A percentile compares a stretch with the other conserved stretches of the same genome.
These are phyloP conservation scores for Phlyctochytrium arcticum DNA, from an alignment of 192 early-diverging fungal genomes.

Conservation along the genomic window DNA sequence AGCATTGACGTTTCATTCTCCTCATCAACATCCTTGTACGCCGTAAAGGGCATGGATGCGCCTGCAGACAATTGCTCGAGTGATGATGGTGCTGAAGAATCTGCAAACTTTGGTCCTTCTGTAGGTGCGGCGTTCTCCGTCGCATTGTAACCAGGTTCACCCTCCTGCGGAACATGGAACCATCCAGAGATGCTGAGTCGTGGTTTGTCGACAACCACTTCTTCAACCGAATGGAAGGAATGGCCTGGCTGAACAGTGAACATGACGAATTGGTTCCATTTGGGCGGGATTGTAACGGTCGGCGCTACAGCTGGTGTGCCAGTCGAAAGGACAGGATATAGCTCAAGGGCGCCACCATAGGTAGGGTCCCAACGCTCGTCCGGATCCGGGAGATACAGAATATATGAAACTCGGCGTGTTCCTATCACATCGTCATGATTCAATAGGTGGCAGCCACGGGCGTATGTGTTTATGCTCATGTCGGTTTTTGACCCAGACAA, in stretches of 20 bases:
- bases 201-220: slow-evolving; percentile 55
- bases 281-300: slow-evolving; percentile 48
- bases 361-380: slow-evolving; percentile 58
- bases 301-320: slow-evolving; percentile 62
- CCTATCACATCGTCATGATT: slow-evolving; percentile 83
- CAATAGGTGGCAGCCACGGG: slow-evolving; percentile 67
- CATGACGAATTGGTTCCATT: slow-evolving; percentile 76
- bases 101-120: too few species aligned
- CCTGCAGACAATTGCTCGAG: slow-evolving; percentile 44
- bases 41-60: slow-evolving; percentile 16
- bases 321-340: slow-evolving; percentile 61
- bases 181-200: slow-evolving; percentile 68
- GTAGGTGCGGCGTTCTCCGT: slow-evolving; percentile 40
- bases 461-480: slow-evolving; percentile 72
- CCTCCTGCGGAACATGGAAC: slow-evolving; percentile 74
- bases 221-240: slow-evolving; percentile 76
- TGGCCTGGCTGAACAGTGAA: slow-evolving; percentile 77
- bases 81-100: slow-evolving; percentile 56
- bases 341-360: slow-evolving; percentile 71
- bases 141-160: slow-evolving; percentile 58
- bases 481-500: slow-evolving; percentile 65
- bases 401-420: slow-evolving; percentile 69
- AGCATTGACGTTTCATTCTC: too few species aligned
- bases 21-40: slow-evolving; percentile 8
- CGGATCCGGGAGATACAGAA: slow-evolving; percentile 71